Base-by-base conservation (phyloP, 176 grass and related monocot species). In the Areca catechu region DNA sequence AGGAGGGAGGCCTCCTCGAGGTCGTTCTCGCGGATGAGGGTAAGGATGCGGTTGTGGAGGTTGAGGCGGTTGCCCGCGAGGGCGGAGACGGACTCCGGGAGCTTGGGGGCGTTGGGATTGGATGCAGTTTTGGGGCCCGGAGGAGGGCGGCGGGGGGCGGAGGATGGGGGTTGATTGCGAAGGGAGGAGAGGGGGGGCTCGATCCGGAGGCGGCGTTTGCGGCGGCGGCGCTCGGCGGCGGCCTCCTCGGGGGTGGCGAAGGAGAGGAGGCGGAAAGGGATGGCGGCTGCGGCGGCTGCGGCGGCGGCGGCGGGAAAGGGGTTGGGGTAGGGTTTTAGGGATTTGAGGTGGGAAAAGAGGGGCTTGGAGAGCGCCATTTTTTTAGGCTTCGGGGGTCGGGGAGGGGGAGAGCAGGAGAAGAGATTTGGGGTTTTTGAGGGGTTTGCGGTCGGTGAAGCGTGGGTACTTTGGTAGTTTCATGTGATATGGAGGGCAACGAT, bases 1-100 rank as follows among this genome's bases (percentile, higher is more conserved):
- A 95, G 71, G 50, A 95, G 90, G 49, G 76, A 57, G 24, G 82
- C 85, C 76, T 89, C 85, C 24, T 74, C 50, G 51, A 95, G 90
- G 67, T 95, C 79, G 57, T 96, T 82, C 63, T 77, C 7, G 10
- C 37, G 75, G 81, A 79, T 20, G 72, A 95, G 85, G 15, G 63
- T 75, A 18, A 95, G 85, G 79, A 95, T 76, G 74, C 80, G 77
- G 82, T 90, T 86, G 60, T 95, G 86, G 56, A 95, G 61, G 19
- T 64, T 72, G 47, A 89, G 76, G 23, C 82, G 76, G 24, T 77
- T 82, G 2, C 80, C 85, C 55, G 76, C 58, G 15, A 95, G 82
- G n/a, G 74, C 54, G 19, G 86, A 73, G 50, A 89, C 72, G 48
- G 90, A 79, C 65, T 89, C 85, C 15, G 79, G 82, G 48, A 95